Base-by-base conservation (phyloP, 306 rosid genomes). In the Castanea sativa region DNA sequence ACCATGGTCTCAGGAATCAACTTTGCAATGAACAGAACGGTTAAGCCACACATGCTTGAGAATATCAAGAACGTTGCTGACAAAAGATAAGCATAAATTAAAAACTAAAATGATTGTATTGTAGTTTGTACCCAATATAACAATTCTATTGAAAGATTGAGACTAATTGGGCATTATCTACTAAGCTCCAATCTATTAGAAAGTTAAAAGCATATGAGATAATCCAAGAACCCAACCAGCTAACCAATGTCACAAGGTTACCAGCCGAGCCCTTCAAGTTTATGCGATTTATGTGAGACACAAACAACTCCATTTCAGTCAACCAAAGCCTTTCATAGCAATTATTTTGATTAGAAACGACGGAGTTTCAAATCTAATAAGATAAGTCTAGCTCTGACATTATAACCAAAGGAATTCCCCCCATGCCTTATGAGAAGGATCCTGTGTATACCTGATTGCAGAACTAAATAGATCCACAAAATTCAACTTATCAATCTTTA, bases 381-480 rank as follows among this genome's bases (percentile, higher is more conserved):
- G 73, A 58, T 0, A 30, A 75, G 55, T 59, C 72, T 55, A 92
- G 97, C 97, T 94, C 98, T 51, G 97, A 94, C 97, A 94, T 92
- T 84, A 94, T 89, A 75, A 92, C 90, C 97, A 97, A 94, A 2
- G 97, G 97, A 86, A 92, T 92, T 81, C 91, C 97, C 80, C 93
- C 97, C 87, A 92, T 94, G 75, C 97, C 94, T 56, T 90, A 74
- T 15, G 98, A 86, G 38, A 33, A 92, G 4, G 90, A 90, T 82
- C 96, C 97, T 19, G 86, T 7, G 51, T 43, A 9, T 2, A 2
- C 10, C 12, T 43, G 3, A 43, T 43, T 43, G 0, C 25, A 23
- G 25, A 23, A 23, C 25, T 23, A 23, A 23, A 23, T 1, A 23
- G 25, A 43, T 6, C 13, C 51, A 43, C 51, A 43, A 0, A 81